Evolutionary conservation across 1,284 basidiomycete genomes (phyloP), one percentile per base, ranked within the genome.

Genomic region (Vanrija humicola): DNA sequence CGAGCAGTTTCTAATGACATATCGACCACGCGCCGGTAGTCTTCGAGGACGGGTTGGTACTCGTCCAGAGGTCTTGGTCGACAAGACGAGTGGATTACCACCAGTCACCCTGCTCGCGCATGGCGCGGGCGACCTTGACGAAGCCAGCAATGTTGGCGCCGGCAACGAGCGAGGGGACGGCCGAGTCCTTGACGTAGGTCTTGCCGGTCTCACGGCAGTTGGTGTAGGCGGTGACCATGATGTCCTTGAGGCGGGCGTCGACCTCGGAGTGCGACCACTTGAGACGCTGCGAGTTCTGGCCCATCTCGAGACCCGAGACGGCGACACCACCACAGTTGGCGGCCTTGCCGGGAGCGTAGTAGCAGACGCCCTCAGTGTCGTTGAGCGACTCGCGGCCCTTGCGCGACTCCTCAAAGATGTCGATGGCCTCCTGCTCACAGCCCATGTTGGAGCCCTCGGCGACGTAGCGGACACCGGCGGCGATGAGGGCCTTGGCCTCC

Each of bases 401-500:
- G 54, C 87, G 83, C 38, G 83, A 81, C 12, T 75, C 75, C 78
- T 90, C 88, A 67, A 88, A 88, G 56, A 86, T 79, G 56, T 86
- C 82, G 72, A 90, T 85, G 55, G 87, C 87, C 66, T 86, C 85
- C 64, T 81, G 78, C n/a, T 84, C 85, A 76, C 83, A 86, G 49
- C 84, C 75, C 84, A 86, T 86, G 79, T 88, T 88, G 64, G 83
- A 86, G 34, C 88, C 88, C 77, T 90, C 87, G 56, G 87, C 87
- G 54, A 90, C 82, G 77, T 87, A 85, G 67, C 83, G 79, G 66
- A 83, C 83, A 63, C 88, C 87, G 42, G 85, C 84, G 66, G 82
- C 82, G 71, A 88, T 70, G 63, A 88, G 82, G 9, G 82, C 84
- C 75, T 85, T 78, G 53, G 88, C 88, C 73, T 90, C 88, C 63